Base-by-base conservation (phyloP, 371 early-diverging fungal genomes). In the Mucor circinelloides region DNA sequence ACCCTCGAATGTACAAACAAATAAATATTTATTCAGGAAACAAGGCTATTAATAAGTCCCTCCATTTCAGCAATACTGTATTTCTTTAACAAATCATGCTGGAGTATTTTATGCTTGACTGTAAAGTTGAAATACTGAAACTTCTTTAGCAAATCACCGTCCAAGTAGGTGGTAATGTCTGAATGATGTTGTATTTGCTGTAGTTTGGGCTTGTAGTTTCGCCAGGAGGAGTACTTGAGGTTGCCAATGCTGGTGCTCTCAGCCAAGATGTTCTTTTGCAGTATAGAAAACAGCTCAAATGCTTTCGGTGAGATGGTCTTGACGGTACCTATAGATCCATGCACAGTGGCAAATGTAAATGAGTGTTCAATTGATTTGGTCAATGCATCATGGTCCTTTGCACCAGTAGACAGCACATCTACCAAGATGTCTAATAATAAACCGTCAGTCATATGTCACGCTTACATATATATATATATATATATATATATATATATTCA, bases 121-220 rank as follows among this genome's bases (percentile, higher is more conserved):
- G 75, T 78, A 5, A 66, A 63, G 0, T 76, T 57, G 70, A 95
- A 75, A 32, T 90, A 86, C 48, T 94, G 66, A 59, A 90, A 95
- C 60, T 72, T 66, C 73, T 95, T 95, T 13, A 98, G 82, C 50
- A 97, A 67, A 75, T 97, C 97, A 3, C 98, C 98, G 71, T 98
- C 97, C 36, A 97, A 73, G 66, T 50, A 70, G 25, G 38, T 50
- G 23, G 50, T 92, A 90, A 5, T 87, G 84, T 46, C 78, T 75
- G 25, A 85, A 68, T 27, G 75, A 73, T 8, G 48, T 0, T 46
- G 23, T 2, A 21, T 73, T 60, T 0, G 66, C 73, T 83, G 88
- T 32, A 58, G 46, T 25, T 44, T 59, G 23, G 72, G 67, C n/a
- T 64, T 60, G 69, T 86, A 94, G 4, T 71, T 72, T 23, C 95